phyloP scores from a whole-genome alignment of 192 early-diverging fungal species.

The Rhizophlyctis rosea region DNA sequence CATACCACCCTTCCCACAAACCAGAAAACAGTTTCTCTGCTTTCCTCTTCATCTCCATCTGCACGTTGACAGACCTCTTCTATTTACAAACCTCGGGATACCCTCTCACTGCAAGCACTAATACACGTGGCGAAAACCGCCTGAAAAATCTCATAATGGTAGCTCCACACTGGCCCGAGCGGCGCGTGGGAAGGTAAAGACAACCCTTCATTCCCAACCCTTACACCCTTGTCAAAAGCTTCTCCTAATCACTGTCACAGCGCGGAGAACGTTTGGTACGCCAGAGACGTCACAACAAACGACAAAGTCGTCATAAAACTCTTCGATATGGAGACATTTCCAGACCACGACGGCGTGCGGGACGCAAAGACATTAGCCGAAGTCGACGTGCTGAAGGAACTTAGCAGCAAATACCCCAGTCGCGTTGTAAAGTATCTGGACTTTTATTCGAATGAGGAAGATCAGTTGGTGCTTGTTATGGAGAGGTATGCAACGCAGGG shows the following conservation, averaged over 20 bases:
- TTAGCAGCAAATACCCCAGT: constrained; percentile 10
- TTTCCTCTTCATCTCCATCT: too few species aligned
- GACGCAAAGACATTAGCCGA: neutral
- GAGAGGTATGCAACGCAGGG: constrained; percentile 11
- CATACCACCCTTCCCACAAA: too few species aligned
- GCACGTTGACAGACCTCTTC: too few species aligned
- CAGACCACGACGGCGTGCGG: neutral
- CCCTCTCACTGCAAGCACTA: too few species aligned
- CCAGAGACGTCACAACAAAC: constrained; percentile 14
- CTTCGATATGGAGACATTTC: constrained; percentile 21
- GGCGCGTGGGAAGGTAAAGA: constrained; percentile 17
- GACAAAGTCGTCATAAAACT: constrained; percentile 28
- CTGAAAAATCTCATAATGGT: too few species aligned
- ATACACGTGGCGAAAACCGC: too few species aligned
- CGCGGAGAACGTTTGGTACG: constrained; percentile 34
- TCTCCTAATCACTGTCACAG: too few species aligned
- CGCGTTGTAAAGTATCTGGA: constrained; percentile 20
- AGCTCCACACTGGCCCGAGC: constrained; percentile 21
- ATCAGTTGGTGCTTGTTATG: constrained; percentile 32
- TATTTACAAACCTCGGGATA: too few species aligned
- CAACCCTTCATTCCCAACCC: neutral
- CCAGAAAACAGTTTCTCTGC: too few species aligned
- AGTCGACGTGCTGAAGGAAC: constrained; percentile 25
- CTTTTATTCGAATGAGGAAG: constrained; percentile 33
- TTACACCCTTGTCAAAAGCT: neutral